Base-by-base conservation (phyloP, 176 grass and related monocot genomes). In the Musa acuminata region DNA sequence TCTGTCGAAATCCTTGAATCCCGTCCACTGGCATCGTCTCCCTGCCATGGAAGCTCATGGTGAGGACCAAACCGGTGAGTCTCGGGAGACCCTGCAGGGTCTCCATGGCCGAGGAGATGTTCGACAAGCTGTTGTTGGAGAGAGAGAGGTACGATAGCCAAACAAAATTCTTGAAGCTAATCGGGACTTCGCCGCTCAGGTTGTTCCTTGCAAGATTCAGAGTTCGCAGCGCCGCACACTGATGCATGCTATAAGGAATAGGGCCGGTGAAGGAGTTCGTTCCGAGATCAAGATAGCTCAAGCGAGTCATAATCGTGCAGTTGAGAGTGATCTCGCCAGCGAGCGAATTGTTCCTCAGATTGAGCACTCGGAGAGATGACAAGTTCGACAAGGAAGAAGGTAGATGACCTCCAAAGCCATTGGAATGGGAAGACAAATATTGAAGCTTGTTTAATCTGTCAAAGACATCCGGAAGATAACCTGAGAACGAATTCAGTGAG, bases 201-300 rank as follows among this genome's bases (percentile, higher is more conserved):
- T 17, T 83, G 74, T 92, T 92, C 23, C 89, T 77, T 12, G 80
- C 89, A 12, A 92, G 85, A 72, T 88, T 92, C 17, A 92, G 80
- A 14, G 83, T 79, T 2, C 57, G 58, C 78, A 92, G 79, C n/a
- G 53, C 75, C n/a, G 20, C 13, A 64, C 89, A 86, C 64, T 27
- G 62, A 0, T 75, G 78, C 7, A 92, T 69, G 62, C 65, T 68
- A 23, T 74, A 75, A 72, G 85, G 83, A 26, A 92, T 92, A 0
- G 59, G 21, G 0, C 86, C 89, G 13, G 59, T 81, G 79, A 86
- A 88, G 0, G 0, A 20, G 65, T 92, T 92, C 13, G 51, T 26
- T 69, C 81, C 83, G 23, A 88, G 72, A 73, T 73, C 52, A 57
- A 73, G 72, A 55, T 53, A 73, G 10, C 19, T 14, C 72, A 73